A percentile compares a stretch with the other conserved stretches of the same genome.
Evolutionary conservation across 495 filamentous ascomycete species (phyloP).

Genomic region (Penicillium ochrochloron): DNA sequence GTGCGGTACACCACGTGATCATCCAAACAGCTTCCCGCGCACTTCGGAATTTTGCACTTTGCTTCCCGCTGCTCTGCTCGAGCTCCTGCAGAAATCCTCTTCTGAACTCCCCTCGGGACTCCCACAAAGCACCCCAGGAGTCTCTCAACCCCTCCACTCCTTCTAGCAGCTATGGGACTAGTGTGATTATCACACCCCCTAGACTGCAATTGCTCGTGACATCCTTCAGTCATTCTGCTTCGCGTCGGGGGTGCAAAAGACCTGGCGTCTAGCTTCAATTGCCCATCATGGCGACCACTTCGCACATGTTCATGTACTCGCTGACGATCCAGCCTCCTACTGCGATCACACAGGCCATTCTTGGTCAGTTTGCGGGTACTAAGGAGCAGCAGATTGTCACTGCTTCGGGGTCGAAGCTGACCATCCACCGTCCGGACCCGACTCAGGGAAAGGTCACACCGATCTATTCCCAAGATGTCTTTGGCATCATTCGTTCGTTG

Average conservation of each 20-base stretch:
- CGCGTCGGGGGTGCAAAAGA: constrained; percentile 21
- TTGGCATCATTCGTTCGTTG: constrained; percentile 89
- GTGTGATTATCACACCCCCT: constrained; percentile 36
- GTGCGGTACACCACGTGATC: constrained; percentile 27
- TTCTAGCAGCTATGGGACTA: constrained; percentile 49
- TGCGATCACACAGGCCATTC: constrained; percentile 83
- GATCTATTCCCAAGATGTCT: constrained; percentile 87
- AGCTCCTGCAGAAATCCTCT: constrained; percentile 8
- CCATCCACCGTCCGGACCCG: constrained; percentile 84
- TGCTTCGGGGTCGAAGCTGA: constrained; percentile 86
- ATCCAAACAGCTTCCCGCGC: constrained; percentile 31
- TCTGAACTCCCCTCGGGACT: constrained; percentile 9
- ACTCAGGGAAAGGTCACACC: constrained; percentile 82
- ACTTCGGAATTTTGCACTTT: constrained; percentile 40
- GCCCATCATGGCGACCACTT: constrained; percentile 90
- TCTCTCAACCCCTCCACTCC: constrained; percentile 22
- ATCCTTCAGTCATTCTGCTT: constrained; percentile 24
- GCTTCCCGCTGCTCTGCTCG: constrained; percentile 13
- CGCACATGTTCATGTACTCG: constrained; percentile 97
- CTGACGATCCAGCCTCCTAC: constrained; percentile 91
- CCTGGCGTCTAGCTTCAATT: constrained; percentile 24
- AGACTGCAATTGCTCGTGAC: constrained; percentile 41
- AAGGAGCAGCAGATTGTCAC: constrained; percentile 97
- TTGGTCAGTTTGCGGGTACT: constrained; percentile 92
- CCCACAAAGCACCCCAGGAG: constrained; percentile 11